These are phyloP conservation scores for Daucus carota DNA, from an alignment of 129 eudicot species.

Conservation along the genomic window DH1_v3.0 NC_030385.2:46341001-46341500, in stretches of 20 bases:
- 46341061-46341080: too few species aligned
- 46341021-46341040: too few species aligned
- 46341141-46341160: not conserved
- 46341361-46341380: not conserved
- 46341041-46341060: too few species aligned
- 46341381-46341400: not conserved
- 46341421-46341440: not conserved
- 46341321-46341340: not conserved
- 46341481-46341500: not conserved
- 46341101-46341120: not conserved
- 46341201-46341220: not conserved
- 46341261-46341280: not conserved
- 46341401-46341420: not conserved
- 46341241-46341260: not conserved
- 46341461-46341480: not conserved
- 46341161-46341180: not conserved
- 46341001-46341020: too few species aligned
- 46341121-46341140: not conserved
- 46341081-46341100: too few species aligned
- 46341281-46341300: not conserved
- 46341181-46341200: not conserved
- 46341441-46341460: not conserved
- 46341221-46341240: not conserved
- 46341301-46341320: not conserved
- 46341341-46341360: not conserved